These are phyloP conservation scores for Candida broadrunensis DNA, from an alignment of 805 yeast genomes.

Conservation along the genomic window DNA sequence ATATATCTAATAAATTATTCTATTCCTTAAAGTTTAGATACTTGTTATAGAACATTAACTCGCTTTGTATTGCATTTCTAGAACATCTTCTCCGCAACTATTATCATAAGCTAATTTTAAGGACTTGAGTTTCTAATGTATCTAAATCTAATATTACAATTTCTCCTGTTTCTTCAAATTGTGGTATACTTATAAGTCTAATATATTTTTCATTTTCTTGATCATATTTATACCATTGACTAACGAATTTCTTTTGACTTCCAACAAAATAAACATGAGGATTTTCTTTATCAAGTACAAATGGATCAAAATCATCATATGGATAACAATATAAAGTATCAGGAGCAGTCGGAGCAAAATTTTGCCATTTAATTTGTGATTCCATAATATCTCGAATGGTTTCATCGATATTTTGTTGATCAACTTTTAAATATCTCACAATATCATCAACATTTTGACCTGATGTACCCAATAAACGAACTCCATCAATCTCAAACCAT, in stretches of 20 bases:
- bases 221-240: conserved; percentile 30
- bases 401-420: conserved; percentile 32
- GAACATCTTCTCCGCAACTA: no score
- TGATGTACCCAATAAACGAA: conserved; percentile 65
- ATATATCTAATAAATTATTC: no score
- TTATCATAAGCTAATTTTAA: conserved; percentile 28
- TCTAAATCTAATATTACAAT: conserved; percentile 19
- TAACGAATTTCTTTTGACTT: conserved; percentile 66
- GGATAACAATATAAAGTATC: conserved; percentile 94
- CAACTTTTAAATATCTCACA: conserved; percentile 49
- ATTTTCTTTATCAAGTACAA: conserved; percentile 60
- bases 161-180: conserved; percentile 63
- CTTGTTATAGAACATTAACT: no score
- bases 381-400: conserved; percentile 46
- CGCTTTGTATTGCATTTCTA: no score
- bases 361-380: conserved; percentile 76
- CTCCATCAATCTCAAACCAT: conserved; percentile 54
- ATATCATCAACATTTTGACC: conserved; percentile 88
- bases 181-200: conserved; percentile 66
- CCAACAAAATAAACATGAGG: conserved; percentile 90
- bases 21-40: no score
- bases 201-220: conserved; percentile 20
- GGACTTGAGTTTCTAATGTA: conserved; percentile 43
- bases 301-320: conserved; percentile 73
- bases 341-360: conserved; percentile 91